Base-by-base conservation (phyloP, 148 eudicot species). In the Fagopyrum tataricum region DNA sequence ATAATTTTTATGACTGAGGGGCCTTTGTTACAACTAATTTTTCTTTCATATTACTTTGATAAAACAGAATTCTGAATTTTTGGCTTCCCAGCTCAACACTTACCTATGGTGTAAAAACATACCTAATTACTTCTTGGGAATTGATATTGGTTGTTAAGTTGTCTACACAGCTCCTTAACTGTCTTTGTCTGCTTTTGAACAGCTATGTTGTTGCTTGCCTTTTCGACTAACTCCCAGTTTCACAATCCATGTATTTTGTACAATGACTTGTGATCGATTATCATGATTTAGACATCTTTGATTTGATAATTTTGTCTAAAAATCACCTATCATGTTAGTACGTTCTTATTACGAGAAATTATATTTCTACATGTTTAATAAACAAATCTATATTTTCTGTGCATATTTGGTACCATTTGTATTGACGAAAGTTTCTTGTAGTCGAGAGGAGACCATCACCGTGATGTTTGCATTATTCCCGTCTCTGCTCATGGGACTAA, bases 401-500 rank as follows among this genome's bases (percentile, higher is more conserved):
- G 37, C 37, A 31, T 31, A 2, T 31, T 31, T 31, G 37, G 37
- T 31, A 31, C 8, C 26, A 64, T 64, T 64, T 43, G 18, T 64
- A 9, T 31, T 31, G 18, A 64, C 15, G 69, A 64, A 18, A 37
- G 5, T 64, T 66, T 23, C 24, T 73, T 86, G 78, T 73, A 95
- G 99, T 87, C 99, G 77, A 85, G 94, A 78, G 99, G 99, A 67
- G 97, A 95, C 86, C 89, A 91, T 82, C 93, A 95, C 73, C 96
- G 99, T 26, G 83, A 91, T 78, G 99, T 95, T 70, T 95, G 99
- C 86, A 95, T 95, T 76, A 95, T 95, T n/a, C 99, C 99, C 6
- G 92, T 91, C 67, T 95, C 99, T 10, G 99, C 99, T 42, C 99
- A 95, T 80, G 99, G 99, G 76, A 95, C 99, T 52, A 95, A 95